These are phyloP conservation scores for Venturia oleaginea DNA, from an alignment of 2,329 filamentous ascomycete species.

Conservation along the genomic window DNA sequence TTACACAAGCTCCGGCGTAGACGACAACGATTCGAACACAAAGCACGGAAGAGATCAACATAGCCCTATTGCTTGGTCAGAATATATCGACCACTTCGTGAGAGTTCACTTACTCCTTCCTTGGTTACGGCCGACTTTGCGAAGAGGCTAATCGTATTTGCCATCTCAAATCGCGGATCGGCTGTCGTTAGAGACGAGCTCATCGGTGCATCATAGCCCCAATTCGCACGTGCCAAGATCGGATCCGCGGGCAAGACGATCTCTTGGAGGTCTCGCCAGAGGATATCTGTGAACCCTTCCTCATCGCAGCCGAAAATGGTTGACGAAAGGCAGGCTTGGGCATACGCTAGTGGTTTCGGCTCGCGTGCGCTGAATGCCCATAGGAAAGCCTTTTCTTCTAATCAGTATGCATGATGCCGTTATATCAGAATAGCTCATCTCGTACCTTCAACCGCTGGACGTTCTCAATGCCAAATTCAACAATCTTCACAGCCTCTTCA, in stretches of 20 bases:
- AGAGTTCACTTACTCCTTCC: background rate
- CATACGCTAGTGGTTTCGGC: slow-evolving; percentile 74
- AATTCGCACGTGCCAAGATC: slow-evolving; percentile 64
- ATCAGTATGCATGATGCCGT: slow-evolving; percentile 32
- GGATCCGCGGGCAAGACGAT: slow-evolving; percentile 63
- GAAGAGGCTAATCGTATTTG: slow-evolving; percentile 64
- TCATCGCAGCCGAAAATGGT: slow-evolving; percentile 64
- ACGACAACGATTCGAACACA: slow-evolving; percentile 85
- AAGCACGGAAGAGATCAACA: slow-evolving; percentile 70
- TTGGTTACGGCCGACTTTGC: slow-evolving; percentile 30
- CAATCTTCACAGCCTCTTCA: slow-evolving; percentile 39
- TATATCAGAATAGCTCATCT: background rate
- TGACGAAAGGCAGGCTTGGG: slow-evolving; percentile 69
- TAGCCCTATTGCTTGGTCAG: slow-evolving; percentile 51
- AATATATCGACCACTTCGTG: background rate
- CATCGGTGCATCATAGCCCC: slow-evolving; percentile 54
- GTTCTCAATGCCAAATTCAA: slow-evolving; percentile 8
- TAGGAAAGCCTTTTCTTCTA: slow-evolving; percentile 48
- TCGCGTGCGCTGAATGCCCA: slow-evolving; percentile 67
- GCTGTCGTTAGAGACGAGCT: slow-evolving; percentile 44
- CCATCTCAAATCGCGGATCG: slow-evolving; percentile 65
- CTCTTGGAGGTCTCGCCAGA: slow-evolving; percentile 74
- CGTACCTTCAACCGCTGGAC: slow-evolving; percentile 5
- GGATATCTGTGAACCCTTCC: slow-evolving; percentile 60
- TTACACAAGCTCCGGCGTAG: slow-evolving; percentile 86